Conservation (phyloP, 108 stramenopile species). For the Schizochytrium sp. region DNA sequence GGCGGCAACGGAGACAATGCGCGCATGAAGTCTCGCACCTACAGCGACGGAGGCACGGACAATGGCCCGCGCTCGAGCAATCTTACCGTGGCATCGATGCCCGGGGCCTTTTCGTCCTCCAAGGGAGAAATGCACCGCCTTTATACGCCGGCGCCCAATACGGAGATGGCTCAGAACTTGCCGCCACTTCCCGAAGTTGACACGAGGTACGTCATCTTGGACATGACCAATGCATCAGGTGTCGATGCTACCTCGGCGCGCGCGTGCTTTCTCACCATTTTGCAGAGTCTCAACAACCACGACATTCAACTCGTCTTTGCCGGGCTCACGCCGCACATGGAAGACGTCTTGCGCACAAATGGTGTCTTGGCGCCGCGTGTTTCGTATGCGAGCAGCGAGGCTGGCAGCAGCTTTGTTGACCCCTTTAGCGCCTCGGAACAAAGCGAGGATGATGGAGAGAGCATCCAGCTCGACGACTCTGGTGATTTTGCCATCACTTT, state of each 20-base stretch:
- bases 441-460: background rate
- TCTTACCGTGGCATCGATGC: background rate
- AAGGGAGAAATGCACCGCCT: background rate
- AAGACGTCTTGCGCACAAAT: background rate
- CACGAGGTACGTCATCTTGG: slow-evolving; percentile 15
- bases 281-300: slow-evolving; percentile 19
- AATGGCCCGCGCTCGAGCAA: background rate
- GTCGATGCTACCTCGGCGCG: slow-evolving; percentile 52
- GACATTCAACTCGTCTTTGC: slow-evolving; percentile 35
- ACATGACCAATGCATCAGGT: slow-evolving; percentile 19
- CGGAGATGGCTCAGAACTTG: background rate
- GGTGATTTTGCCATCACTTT: background rate
- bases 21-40: background rate
- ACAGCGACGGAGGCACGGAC: background rate
- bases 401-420: background rate
- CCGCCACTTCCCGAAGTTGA: background rate
- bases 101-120: background rate
- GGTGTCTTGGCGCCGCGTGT: background rate
- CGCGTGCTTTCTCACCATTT: slow-evolving; percentile 45
- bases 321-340: background rate
- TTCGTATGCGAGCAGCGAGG: background rate
- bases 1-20: background rate
- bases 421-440: background rate
- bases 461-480: background rate
- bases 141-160: background rate